These are phyloP conservation scores for Porcisia hertigi DNA, from an alignment of 208 protist genomes.

Conservation along the genomic window DNA sequence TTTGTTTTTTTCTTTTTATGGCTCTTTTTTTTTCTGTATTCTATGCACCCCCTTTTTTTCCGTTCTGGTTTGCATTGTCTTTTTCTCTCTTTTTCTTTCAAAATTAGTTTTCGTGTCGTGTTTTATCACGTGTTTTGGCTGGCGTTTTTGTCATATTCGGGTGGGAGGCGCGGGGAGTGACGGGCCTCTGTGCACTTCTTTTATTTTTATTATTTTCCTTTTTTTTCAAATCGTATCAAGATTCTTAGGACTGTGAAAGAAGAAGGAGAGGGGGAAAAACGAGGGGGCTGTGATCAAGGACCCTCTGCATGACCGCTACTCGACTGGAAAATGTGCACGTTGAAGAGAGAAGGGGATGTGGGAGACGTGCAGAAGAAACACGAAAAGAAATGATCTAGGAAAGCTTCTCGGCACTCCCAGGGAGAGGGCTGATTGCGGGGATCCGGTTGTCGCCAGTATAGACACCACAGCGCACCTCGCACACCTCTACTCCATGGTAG, in stretches of 20 bases:
- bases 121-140: not conserved
- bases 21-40: not conserved
- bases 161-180: too few relatives aligned
- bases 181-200: too few relatives aligned
- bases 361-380: not conserved
- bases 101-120: not conserved
- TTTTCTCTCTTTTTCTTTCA: not conserved
- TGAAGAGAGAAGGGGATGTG: not conserved
- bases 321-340: not conserved
- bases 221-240: too few relatives aligned
- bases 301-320: not conserved
- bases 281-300: not conserved
- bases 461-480: not conserved
- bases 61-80: not conserved
- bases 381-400: too few relatives aligned
- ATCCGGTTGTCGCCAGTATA: not conserved
- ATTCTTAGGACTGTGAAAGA: too few relatives aligned
- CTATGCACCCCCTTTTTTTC: not conserved
- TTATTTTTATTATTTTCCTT: too few relatives aligned
- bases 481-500: not conserved
- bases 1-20: not conserved
- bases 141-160: too few relatives aligned
- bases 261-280: not conserved
- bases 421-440: not conserved
- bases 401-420: not conserved